Evolutionary conservation across 1,139 yeast genomes (phyloP).

Genomic region (Sugiyamaella paludigena): DNA sequence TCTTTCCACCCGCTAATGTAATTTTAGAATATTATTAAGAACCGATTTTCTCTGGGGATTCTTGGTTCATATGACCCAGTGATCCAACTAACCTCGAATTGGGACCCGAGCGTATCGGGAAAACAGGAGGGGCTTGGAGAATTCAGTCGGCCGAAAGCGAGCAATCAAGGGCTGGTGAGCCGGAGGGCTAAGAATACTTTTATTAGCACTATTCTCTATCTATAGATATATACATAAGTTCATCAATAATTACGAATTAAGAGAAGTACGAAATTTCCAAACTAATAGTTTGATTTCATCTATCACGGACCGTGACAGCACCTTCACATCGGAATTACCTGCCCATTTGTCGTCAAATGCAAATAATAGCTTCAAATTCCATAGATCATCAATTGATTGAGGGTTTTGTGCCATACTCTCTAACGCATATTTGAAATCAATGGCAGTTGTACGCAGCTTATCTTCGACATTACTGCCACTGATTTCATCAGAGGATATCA

Average conservation of each 20-base stretch:
- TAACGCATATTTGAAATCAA: slow-evolving; percentile 58
- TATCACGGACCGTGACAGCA: slow-evolving; percentile 18
- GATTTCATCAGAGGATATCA: slow-evolving; percentile 12
- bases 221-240: too few relatives aligned
- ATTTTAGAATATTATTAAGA: too few relatives aligned
- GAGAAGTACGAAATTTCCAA: background rate
- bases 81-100: too few relatives aligned
- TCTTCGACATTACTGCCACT: slow-evolving; percentile 11
- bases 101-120: too few relatives aligned
- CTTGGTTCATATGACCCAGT: too few relatives aligned
- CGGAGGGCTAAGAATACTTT: background rate
- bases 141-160: too few relatives aligned
- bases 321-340: slow-evolving; percentile 18
- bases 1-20: background rate
- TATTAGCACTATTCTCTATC: background rate
- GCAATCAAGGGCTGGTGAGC: too few relatives aligned
- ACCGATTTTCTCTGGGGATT: too few relatives aligned
- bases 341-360: slow-evolving; percentile 52
- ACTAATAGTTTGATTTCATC: slow-evolving; percentile 18
- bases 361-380: slow-evolving; percentile 65
- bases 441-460: slow-evolving; percentile 41
- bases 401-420: slow-evolving; percentile 48
- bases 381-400: slow-evolving; percentile 51
- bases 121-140: too few relatives aligned
- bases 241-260: too few relatives aligned